Evolutionary conservation across 345 rosid species (phyloP), one percentile per base, ranked within the genome.

Genomic region (Tarenaya hassleriana): DNA sequence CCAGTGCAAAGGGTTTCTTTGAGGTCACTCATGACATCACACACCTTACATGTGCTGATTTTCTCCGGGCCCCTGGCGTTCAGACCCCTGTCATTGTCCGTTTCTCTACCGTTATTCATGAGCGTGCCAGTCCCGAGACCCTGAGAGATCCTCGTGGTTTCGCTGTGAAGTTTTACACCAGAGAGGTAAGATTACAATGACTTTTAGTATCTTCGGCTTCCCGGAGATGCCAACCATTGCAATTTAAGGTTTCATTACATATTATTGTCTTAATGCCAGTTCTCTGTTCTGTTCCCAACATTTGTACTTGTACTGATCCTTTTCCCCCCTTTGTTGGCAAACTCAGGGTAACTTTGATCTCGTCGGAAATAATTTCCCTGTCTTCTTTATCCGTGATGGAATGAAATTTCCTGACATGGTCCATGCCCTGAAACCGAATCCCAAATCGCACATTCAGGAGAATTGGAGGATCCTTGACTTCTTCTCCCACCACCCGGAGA

Each of bases 101-200:
- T 15, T 92, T 92, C 86, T 92, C 97, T 7, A 92, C 98, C 62
- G 97, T 92, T 14, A 75, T 88, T 73, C 98, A 92, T 52, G 97
- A 92, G 68, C 95, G 97, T 58, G 98, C 97, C 69, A 92, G 98
- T 61, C 98, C 97, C 10, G 97, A 92, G 76, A 92, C 98, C 65
- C 66, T 85, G 10, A 83, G 97, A 68, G 98, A 85, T 45, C 94
- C 94, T 60, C 86, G 98, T 41, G 98, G 98, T 41, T 92, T 92
- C 67, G 98, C 98, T 1, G 95, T 88, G 51, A 92, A 92, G 79
- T 92, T 85, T 47, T 92, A 92, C 77, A 88, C 98, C 61, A 76
- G 97, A 73, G 98, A 92, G 96, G 98, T 85, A 54, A 61, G 69
- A n/a, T 3, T 31, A 42, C 24, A 10, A 4, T 45, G 8, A 5